A percentile compares a stretch with the other conserved stretches of the same genome.
phyloP scores from a whole-genome alignment of 352 stramenopile species.

The Phytophthora sansomeana region DNA sequence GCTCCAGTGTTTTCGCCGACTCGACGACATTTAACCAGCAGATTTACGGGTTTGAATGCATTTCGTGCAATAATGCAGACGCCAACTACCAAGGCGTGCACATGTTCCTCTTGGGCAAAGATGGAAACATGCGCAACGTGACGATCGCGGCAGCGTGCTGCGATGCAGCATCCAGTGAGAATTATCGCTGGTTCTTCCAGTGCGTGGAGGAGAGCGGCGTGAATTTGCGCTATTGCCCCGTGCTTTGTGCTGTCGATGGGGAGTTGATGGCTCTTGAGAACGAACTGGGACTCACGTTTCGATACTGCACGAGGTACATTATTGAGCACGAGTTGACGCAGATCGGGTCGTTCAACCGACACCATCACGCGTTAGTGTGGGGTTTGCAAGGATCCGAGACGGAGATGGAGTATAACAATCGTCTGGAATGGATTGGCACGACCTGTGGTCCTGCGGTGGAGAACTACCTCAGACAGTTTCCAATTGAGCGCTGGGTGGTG shows the following conservation, averaged over 20 bases:
- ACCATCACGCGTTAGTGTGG: constrained; percentile 63
- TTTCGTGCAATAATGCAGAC: constrained; percentile 35
- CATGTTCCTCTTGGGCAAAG: constrained; percentile 59
- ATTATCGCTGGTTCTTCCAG: constrained; percentile 63
- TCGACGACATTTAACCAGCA: constrained; percentile 59
- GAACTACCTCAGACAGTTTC: constrained; percentile 49
- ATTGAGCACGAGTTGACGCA: constrained; percentile 57
- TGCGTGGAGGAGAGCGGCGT: constrained; percentile 51
- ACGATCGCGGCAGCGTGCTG: constrained; percentile 52
- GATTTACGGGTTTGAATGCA: constrained; percentile 59
- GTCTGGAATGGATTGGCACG: constrained; percentile 62
- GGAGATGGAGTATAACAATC: constrained; percentile 55
- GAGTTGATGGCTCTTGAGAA: constrained; percentile 46
- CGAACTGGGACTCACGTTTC: constrained; percentile 53
- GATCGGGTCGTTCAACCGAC: constrained; percentile 48
- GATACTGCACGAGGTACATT: constrained; percentile 62
- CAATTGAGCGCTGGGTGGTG: constrained; percentile 58
- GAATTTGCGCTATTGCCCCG: constrained; percentile 48
- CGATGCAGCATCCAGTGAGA: constrained; percentile 46
- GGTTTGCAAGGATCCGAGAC: constrained; percentile 57
- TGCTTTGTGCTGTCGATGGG: constrained; percentile 49
- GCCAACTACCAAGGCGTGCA: constrained; percentile 55
- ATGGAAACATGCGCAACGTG: constrained; percentile 57
- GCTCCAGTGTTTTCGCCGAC: constrained; percentile 53
- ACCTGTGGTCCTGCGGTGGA: constrained; percentile 51